These are phyloP conservation scores for Pseudonitzschia pungens DNA, from an alignment of 108 stramenopile species.

Conservation along the genomic window DNA sequence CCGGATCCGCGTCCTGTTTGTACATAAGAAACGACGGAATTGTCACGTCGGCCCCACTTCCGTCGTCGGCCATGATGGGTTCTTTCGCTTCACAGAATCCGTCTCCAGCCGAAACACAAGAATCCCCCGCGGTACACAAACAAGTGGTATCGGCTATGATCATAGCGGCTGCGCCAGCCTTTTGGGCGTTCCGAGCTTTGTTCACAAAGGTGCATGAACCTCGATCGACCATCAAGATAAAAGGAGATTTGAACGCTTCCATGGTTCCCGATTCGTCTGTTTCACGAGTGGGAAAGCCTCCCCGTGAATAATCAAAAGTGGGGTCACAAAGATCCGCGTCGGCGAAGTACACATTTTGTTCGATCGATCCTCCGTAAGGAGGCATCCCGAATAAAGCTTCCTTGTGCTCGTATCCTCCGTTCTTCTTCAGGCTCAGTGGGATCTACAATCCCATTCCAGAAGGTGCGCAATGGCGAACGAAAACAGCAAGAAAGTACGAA, in stretches of 20 bases:
- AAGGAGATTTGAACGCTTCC: conserved; percentile 71
- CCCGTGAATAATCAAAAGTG: conserved; percentile 46
- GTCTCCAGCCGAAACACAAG: conserved; percentile 26
- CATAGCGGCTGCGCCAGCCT: conserved; percentile 85
- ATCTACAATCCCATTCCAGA: background rate
- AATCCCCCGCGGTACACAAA: conserved; percentile 58
- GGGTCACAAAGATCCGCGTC: conserved; percentile 70
- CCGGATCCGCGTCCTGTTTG: conserved; percentile 82
- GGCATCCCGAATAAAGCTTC: conserved; percentile 93
- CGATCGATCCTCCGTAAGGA: conserved; percentile 88
- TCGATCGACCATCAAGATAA: conserved; percentile 92
- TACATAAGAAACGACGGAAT: conserved; percentile 88
- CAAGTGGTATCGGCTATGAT: conserved; percentile 92
- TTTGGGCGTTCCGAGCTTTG: conserved; percentile 89
- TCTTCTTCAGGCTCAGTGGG: background rate
- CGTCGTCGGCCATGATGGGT: conserved; percentile 98
- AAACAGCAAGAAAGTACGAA: background rate
- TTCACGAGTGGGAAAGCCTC: conserved; percentile 58
- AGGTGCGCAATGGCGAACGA: background rate
- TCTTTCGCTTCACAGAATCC: conserved; percentile 52
- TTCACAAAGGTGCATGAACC: conserved; percentile 92
- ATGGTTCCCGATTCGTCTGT: conserved; percentile 43
- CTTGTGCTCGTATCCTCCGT: conserved; percentile 86
- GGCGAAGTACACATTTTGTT: conserved; percentile 82
- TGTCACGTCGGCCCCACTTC: conserved; percentile 87